Conservation (phyloP, 371 early-diverging fungal genomes). For the Fennellomyces sp. region DNA sequence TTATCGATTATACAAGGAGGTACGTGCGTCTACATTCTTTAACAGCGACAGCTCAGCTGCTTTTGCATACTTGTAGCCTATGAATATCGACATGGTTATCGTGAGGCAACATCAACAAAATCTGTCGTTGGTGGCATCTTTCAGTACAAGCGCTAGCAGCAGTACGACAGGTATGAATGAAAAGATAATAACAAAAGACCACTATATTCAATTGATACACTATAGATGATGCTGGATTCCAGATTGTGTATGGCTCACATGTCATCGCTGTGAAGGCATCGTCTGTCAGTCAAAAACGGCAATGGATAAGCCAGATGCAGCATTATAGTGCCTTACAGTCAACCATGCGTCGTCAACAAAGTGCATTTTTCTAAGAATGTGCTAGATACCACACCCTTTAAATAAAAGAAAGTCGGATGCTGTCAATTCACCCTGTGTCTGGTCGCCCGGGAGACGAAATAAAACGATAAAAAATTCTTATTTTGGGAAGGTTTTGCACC, state of each 20-base stretch:
- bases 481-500: background rate
- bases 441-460: background rate
- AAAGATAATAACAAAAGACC: too few species aligned
- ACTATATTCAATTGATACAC: too few species aligned
- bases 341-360: conserved; percentile 2
- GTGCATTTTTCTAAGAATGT: background rate
- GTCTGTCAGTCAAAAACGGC: conserved; percentile 56
- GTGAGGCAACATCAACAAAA: conserved; percentile 31
- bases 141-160: conserved; percentile 15
- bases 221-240: conserved; percentile 61
- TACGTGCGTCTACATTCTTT: conserved; percentile 22
- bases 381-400: background rate
- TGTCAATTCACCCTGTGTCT: background rate
- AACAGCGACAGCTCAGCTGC: background rate
- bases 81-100: conserved; percentile 29
- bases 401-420: background rate
- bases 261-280: conserved; percentile 64
- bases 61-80: conserved; percentile 19
- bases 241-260: conserved; percentile 57
- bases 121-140: conserved; percentile 34
- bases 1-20: conserved; percentile 64
- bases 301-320: conserved; percentile 66
- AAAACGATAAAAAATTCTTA: background rate
- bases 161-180: background rate
- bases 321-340: conserved; percentile 38